Conservation (phyloP, 495 filamentous ascomycete genomes). For the Talaromyces thailandensis region DNA sequence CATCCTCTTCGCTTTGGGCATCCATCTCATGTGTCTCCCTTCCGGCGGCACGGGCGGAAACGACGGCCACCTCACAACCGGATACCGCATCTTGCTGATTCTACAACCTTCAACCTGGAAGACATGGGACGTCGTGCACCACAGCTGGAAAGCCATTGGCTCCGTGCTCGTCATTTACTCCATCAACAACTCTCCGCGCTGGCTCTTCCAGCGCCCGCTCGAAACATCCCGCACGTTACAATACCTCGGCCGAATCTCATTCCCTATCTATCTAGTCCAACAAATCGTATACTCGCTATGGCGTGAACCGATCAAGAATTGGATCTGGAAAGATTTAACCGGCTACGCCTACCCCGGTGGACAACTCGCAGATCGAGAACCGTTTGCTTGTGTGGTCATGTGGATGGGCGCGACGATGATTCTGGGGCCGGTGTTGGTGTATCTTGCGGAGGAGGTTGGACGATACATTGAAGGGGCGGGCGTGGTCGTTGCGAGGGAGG, state of each 20-base stretch:
- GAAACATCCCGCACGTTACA: slow-evolving; percentile 25
- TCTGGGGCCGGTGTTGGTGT: slow-evolving; percentile 27
- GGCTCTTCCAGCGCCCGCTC: slow-evolving; percentile 11
- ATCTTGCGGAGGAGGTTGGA: slow-evolving; percentile 37
- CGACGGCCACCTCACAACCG: slow-evolving; percentile 14
- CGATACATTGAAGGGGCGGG: slow-evolving; percentile 30
- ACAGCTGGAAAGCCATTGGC: slow-evolving; percentile 15
- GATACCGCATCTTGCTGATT: slow-evolving; percentile 11
- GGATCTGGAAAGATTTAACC: slow-evolving; percentile 26
- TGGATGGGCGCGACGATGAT: slow-evolving; percentile 28
- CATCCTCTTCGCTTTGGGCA: slow-evolving; percentile 11
- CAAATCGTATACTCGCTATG: neutral
- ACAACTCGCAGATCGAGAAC: slow-evolving; percentile 24
- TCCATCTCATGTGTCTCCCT: slow-evolving; percentile 16
- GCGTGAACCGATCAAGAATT: slow-evolving; percentile 17
- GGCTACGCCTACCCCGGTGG: slow-evolving; percentile 18
- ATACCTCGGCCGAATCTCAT: slow-evolving; percentile 39
- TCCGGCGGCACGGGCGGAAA: slow-evolving; percentile 5
- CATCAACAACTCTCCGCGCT: slow-evolving; percentile 4
- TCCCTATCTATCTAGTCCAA: slow-evolving; percentile 30
- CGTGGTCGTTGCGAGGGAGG: slow-evolving; percentile 12
- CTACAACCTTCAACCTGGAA: slow-evolving; percentile 14
- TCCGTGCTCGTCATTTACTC: slow-evolving; percentile 13
- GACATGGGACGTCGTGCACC: slow-evolving; percentile 13
- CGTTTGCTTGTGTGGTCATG: slow-evolving; percentile 25